phyloP scores from a whole-genome alignment of 345 rosid genomes.

The Gossypium ekmanianum region DNA sequence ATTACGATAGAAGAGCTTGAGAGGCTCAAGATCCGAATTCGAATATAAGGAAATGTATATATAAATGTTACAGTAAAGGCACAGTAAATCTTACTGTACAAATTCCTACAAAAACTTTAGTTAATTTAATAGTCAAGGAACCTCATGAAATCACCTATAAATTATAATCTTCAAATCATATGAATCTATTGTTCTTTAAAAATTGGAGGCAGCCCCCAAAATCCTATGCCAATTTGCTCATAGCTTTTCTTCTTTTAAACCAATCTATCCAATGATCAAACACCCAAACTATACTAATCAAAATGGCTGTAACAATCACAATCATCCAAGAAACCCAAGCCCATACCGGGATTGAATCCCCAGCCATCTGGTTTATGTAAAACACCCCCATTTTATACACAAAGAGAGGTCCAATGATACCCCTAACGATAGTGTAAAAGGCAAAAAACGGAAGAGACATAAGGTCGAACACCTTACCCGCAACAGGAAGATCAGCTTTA shows the following conservation, averaged over 20 bases:
- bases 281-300: conserved; percentile 65
- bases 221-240: conserved; percentile 28
- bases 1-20: too few relatives aligned
- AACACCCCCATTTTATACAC: conserved; percentile 48
- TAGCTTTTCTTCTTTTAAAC: conserved; percentile 37
- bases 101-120: too few relatives aligned
- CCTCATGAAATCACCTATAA: too few relatives aligned
- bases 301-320: conserved; percentile 50
- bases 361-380: conserved; percentile 40
- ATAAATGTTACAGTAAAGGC: too few relatives aligned
- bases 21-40: too few relatives aligned
- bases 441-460: conserved; percentile 52
- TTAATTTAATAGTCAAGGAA: too few relatives aligned
- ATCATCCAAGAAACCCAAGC: conserved; percentile 83
- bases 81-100: too few relatives aligned
- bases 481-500: conserved; percentile 39
- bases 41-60: too few relatives aligned
- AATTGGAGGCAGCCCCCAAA: not conserved
- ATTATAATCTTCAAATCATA: too few relatives aligned
- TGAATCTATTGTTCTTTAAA: not conserved
- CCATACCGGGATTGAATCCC: conserved; percentile 58
- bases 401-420: conserved; percentile 55
- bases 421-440: conserved; percentile 60
- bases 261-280: conserved; percentile 51
- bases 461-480: conserved; percentile 37